A percentile compares a stretch with the other conserved stretches of the same genome.
Evolutionary conservation across 495 filamentous ascomycete species (phyloP).

Genomic region (Xylaria longipes): DNA sequence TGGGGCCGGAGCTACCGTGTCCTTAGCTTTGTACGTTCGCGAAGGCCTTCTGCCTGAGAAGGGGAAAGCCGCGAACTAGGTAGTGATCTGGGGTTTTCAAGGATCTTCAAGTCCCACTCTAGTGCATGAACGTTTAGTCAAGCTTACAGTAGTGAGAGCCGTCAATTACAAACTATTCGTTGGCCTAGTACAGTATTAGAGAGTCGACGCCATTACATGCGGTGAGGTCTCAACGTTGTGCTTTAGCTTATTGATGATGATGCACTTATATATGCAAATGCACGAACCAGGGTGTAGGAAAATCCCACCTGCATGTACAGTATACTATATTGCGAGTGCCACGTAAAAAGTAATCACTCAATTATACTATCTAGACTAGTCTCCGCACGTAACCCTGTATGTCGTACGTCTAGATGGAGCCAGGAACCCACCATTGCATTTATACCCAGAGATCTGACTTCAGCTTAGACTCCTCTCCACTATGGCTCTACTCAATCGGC

Average conservation of each 20-base stretch:
- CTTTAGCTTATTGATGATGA: slow-evolving; percentile 4
- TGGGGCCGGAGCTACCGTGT: slow-evolving; percentile 22
- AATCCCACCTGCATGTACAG: neutral
- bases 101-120: slow-evolving; percentile 9
- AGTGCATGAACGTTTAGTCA: slow-evolving; percentile 5
- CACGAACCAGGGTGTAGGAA: slow-evolving; percentile 5
- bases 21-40: slow-evolving; percentile 22
- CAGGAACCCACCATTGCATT: slow-evolving; percentile 15
- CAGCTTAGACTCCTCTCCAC: neutral
- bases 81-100: neutral
- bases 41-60: slow-evolving; percentile 22
- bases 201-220: neutral
- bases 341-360: neutral
- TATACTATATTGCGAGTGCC: neutral
- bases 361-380: neutral
- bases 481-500: neutral
- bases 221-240: slow-evolving; percentile 12
- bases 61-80: slow-evolving; percentile 16
- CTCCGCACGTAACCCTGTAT: slow-evolving; percentile 19
- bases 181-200: neutral
- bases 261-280: slow-evolving; percentile 13
- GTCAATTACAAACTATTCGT: neutral
- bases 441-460: neutral
- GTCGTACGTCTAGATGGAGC: slow-evolving; percentile 11
- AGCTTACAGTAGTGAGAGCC: neutral